Evolutionary conservation across 805 yeast genomes (phyloP), one percentile per base, ranked within the genome.

Genomic region (Candida ficus): DNA sequence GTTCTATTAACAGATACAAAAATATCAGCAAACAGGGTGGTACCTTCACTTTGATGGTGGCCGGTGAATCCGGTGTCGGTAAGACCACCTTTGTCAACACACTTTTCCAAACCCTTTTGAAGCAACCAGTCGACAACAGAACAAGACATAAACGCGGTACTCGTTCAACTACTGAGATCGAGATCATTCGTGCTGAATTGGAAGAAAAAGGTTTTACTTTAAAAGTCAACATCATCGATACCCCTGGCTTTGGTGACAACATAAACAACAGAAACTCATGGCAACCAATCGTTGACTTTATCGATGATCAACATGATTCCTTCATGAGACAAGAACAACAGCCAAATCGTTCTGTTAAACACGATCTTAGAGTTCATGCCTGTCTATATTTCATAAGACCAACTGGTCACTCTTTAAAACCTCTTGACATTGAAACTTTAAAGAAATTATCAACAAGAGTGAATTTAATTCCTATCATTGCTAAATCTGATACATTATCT

Each of bases 311-410:
- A 67, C 93, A 87, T 57, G 89, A 83, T 56, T 73, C 83, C 19
- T 88, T 66, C 60, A 83, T 89, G 91, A 84, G 84, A 60, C 96
- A 86, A 61, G 96, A 89, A 59, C 93, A 88, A 58, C 98, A 90
- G 66, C 98, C 98, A 26, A 62, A 61, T 38, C 78, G 98, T 62
- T 44, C 39, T 2, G 64, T 64, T 30, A 76, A 72, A 57, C 83
- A 80, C 52, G 97, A 90, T 64, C 67, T 87, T 48, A 76, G 97
- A 55, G 96, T 90, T 27, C 95, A 90, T 57, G 95, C 89, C 2
- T 86, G 95, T 60, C 66, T 90, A 34, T 90, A 89, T 65, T 89
- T 90, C 59, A 83, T 90, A 48, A 79, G 91, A 58, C 97, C 97
- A 33, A 84, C 95, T 2, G 95, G 95, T 17, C 95, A 87, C 58